Conservation (phyloP, 2,329 filamentous ascomycete genomes). For the Xylariaceae sp. region DNA sequence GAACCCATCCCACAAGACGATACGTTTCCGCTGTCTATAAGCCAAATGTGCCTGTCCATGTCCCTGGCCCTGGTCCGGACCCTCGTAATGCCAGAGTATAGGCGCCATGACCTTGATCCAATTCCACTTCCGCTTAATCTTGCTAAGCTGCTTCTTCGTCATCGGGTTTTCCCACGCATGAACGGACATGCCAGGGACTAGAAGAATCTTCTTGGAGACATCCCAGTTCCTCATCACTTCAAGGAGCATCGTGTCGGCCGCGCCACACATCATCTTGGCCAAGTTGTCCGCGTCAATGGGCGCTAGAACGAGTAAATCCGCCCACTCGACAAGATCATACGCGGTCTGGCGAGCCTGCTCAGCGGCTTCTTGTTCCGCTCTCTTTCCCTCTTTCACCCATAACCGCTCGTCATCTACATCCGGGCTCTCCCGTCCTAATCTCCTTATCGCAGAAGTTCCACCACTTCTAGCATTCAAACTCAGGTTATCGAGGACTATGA, state of each 20-base stretch:
- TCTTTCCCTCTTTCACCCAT: no score
- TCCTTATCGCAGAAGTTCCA: no score
- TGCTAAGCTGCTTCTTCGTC: constrained; percentile 81
- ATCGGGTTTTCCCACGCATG: constrained; percentile 88
- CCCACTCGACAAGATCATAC: constrained; percentile 76
- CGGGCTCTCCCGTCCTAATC: no score
- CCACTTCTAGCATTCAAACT: no score
- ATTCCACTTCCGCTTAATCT: constrained; percentile 78
- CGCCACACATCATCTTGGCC: constrained; percentile 81
- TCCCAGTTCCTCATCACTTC: constrained; percentile 85
- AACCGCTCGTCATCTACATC: constrained; percentile 29
- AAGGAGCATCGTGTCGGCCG: constrained; percentile 75
- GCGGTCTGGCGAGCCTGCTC: constrained; percentile 52
- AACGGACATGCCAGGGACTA: constrained; percentile 85
- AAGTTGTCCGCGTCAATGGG: constrained; percentile 82
- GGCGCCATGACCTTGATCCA: constrained; percentile 82
- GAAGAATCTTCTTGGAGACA: constrained; percentile 74
- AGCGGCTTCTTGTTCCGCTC: constrained; percentile 42
- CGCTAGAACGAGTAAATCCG: constrained; percentile 77
- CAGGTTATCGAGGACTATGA: constrained; percentile 56
- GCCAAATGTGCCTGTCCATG: no score
- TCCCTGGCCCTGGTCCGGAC: constrained; percentile 20
- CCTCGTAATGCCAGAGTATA: constrained; percentile 76
- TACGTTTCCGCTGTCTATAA: no score
- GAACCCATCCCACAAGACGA: constrained; percentile 60